Conservation (phyloP, 768 basidiomycete genomes). For the Naganishia vaughanmartiniae region DNA sequence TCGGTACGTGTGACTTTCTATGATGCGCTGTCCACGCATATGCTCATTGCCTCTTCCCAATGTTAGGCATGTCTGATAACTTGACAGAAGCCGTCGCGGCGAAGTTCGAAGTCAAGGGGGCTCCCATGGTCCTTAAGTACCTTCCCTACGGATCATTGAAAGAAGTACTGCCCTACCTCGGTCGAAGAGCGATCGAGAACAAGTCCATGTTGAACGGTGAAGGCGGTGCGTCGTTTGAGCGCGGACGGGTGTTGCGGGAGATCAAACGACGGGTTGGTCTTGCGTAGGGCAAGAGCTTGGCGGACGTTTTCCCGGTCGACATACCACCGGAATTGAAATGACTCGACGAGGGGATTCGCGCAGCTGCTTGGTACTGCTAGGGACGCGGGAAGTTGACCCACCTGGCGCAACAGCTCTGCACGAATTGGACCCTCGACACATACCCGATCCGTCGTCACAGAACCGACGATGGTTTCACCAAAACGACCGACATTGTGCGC, state of each 20-base stretch:
- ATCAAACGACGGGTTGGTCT: slow-evolving; percentile 24
- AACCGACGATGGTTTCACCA: background rate
- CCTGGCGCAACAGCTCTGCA: background rate
- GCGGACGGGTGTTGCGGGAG: slow-evolving; percentile 55
- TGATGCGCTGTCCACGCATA: background rate
- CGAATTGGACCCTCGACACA: background rate
- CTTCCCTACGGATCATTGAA: slow-evolving; percentile 42
- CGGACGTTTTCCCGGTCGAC: no score
- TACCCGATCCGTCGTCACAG: background rate
- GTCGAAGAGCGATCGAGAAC: slow-evolving; percentile 87
- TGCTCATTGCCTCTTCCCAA: background rate
- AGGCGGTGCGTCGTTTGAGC: slow-evolving; percentile 66
- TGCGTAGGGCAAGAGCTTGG: background rate
- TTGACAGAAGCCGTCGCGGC: slow-evolving; percentile 69
- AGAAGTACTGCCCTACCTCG: slow-evolving; percentile 79
- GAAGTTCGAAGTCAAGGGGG: slow-evolving; percentile 56
- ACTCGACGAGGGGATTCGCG: no score
- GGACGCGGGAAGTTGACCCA: no score
- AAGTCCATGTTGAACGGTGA: slow-evolving; percentile 72
- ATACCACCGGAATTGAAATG: no score
- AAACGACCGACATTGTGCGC: no score
- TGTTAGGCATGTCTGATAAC: slow-evolving; percentile 79
- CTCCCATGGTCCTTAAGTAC: slow-evolving; percentile 76
- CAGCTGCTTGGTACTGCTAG: no score
- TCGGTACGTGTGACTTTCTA: slow-evolving; percentile 59